Evolutionary conservation across 768 basidiomycete genomes (phyloP).

Genomic region (Lanmaoa pseudosensibilis): DNA sequence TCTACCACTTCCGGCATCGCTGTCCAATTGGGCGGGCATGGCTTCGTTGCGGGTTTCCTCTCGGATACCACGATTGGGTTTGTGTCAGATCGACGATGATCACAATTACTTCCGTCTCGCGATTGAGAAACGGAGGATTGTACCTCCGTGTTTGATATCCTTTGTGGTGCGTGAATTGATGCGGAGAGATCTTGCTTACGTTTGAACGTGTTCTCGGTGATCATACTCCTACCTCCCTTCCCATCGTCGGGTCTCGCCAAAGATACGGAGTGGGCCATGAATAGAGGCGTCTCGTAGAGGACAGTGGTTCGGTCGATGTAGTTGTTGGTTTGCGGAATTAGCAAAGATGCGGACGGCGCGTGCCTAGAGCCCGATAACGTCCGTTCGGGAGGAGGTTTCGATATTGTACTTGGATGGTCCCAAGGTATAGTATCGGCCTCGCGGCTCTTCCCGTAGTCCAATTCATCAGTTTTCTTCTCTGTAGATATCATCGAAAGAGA

Average conservation of each 20-base stretch:
- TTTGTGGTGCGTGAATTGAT: constrained; percentile 16
- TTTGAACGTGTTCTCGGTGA: background rate
- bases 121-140: background rate
- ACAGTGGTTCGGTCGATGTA: background rate
- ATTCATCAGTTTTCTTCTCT: background rate
- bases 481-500: background rate
- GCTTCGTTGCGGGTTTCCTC: background rate
- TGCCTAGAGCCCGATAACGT: constrained; percentile 16
- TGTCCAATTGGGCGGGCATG: constrained; percentile 13
- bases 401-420: background rate
- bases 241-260: background rate
- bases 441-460: background rate
- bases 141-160: background rate
- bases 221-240: background rate
- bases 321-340: background rate
- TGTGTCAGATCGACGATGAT: background rate
- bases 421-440: background rate
- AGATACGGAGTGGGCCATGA: background rate
- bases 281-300: background rate
- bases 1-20: constrained; percentile 21
- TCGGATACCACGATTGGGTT: background rate
- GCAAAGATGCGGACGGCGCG: constrained; percentile 4
- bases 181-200: background rate
- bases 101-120: background rate
- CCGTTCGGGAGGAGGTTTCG: constrained; percentile 1